Conservation (phyloP, 2,329 filamentous ascomycete genomes). For the Ascochyta fabae region DNA sequence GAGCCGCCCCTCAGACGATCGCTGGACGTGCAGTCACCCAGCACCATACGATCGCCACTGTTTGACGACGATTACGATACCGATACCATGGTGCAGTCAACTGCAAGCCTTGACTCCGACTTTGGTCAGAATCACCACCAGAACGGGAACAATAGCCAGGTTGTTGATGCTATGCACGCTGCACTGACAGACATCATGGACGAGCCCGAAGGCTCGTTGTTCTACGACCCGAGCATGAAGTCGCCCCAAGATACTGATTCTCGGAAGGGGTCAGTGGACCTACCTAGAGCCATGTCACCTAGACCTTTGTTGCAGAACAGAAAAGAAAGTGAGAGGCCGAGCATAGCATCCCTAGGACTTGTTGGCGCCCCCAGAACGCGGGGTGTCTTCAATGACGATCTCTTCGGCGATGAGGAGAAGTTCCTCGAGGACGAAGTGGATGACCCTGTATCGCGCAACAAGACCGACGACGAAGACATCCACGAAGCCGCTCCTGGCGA, state of each 20-base stretch:
- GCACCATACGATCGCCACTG: conserved; percentile 59
- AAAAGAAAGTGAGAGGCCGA: conserved; percentile 71
- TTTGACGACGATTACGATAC: conserved; percentile 84
- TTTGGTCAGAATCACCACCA: conserved; percentile 46
- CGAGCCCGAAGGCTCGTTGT: conserved; percentile 72
- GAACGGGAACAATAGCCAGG: conserved; percentile 71
- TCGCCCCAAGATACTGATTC: conserved; percentile 67
- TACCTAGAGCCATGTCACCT: conserved; percentile 53
- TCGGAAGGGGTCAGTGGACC: conserved; percentile 67
- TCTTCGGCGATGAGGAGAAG: conserved; percentile 89
- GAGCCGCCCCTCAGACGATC: conserved; percentile 66
- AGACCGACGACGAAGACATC: conserved; percentile 78
- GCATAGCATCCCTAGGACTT: conserved; percentile 86
- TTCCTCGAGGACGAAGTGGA: conserved; percentile 86
- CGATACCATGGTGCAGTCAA: conserved; percentile 77
- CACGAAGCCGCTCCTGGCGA: conserved; percentile 95
- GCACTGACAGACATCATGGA: conserved; percentile 92
- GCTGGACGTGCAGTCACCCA: conserved; percentile 67
- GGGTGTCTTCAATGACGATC: conserved; percentile 90
- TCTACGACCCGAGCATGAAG: conserved; percentile 62
- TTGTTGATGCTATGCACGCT: conserved; percentile 91
- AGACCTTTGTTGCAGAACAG: conserved; percentile 39
- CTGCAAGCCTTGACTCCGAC: conserved; percentile 80
- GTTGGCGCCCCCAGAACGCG: conserved; percentile 86
- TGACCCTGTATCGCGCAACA: conserved; percentile 66